Conservation (phyloP, 768 basidiomycete genomes). For the Kwoniella bestiolae region DNA sequence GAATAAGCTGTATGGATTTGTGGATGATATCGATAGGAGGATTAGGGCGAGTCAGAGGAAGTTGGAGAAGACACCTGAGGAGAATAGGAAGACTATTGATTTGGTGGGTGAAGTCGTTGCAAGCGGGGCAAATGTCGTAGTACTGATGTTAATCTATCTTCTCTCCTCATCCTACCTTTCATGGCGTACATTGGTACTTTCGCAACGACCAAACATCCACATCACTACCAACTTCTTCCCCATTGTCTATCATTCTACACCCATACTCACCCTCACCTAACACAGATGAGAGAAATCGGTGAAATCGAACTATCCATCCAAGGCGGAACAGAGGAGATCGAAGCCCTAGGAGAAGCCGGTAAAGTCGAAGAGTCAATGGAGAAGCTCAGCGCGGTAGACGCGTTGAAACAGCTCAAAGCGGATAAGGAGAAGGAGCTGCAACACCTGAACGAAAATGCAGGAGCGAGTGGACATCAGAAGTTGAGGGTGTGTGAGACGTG, state of each 20-base stretch:
- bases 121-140: not conserved
- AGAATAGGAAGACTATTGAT: constrained; percentile 98
- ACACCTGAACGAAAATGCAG: constrained; percentile 94
- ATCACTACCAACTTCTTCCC: too few species aligned
- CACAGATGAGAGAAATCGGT: constrained; percentile 96
- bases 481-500: constrained; percentile 99
- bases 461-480: constrained; percentile 99
- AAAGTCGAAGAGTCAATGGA: constrained; percentile 99
- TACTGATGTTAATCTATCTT: not conserved
- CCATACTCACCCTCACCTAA: too few species aligned
- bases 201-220: too few species aligned
- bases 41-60: constrained; percentile 91
- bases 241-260: too few species aligned
- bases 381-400: constrained; percentile 96
- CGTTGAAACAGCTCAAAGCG: constrained; percentile 89
- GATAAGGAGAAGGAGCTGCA: constrained; percentile 98
- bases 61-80: constrained; percentile 98
- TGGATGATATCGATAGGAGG: constrained; percentile 96
- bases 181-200: too few species aligned
- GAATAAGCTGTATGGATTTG: constrained; percentile 90
- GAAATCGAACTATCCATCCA: constrained; percentile 99
- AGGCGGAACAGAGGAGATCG: constrained; percentile 98
- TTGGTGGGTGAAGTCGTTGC: constrained; percentile 63
- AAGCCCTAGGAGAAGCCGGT: constrained; percentile 93
- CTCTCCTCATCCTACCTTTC: too few species aligned